Evolutionary conservation across 495 filamentous ascomycete genomes (phyloP).

Genomic region (Aspergillus cavernicola): DNA sequence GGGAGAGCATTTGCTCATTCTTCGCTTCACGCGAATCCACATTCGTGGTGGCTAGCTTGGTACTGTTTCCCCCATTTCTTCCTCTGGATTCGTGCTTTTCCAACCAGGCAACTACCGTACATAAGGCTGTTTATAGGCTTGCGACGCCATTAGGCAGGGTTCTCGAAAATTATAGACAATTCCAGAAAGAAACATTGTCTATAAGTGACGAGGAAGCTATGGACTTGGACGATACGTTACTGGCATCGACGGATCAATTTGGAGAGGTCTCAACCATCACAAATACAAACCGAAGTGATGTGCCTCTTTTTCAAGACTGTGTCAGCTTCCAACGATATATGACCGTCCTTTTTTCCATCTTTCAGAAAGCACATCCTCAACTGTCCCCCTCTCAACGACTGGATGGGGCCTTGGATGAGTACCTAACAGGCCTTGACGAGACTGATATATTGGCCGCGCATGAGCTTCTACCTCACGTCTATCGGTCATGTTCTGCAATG

Average conservation of each 20-base stretch:
- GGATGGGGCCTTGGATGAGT: constrained; percentile 48
- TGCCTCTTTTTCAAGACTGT: constrained; percentile 26
- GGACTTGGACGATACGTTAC: constrained; percentile 75
- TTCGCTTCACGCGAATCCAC: constrained; percentile 24
- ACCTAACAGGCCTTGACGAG: constrained; percentile 53
- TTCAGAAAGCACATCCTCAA: constrained; percentile 25
- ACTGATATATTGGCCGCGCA: constrained; percentile 57
- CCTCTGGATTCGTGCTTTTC: constrained; percentile 19
- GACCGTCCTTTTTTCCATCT: constrained; percentile 35
- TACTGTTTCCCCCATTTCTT: constrained; percentile 32
- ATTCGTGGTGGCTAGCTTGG: constrained; percentile 32
- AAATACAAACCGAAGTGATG: constrained; percentile 26
- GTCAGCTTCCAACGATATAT: constrained; percentile 35
- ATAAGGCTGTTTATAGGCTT: constrained; percentile 23
- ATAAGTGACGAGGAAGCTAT: constrained; percentile 53
- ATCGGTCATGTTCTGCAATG: constrained; percentile 29
- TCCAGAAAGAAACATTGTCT: constrained; percentile 19
- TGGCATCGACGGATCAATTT: constrained; percentile 48
- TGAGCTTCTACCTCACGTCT: constrained; percentile 46
- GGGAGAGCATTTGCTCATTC: constrained; percentile 35
- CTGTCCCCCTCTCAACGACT: constrained; percentile 32
- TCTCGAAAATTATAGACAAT: constrained; percentile 41
- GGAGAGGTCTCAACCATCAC: constrained; percentile 24
- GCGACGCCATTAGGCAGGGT: constrained; percentile 28
- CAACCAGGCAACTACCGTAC: constrained; percentile 12